phyloP scores from a whole-genome alignment of 768 basidiomycete species.

The Infundibulicybe gibba region DNA sequence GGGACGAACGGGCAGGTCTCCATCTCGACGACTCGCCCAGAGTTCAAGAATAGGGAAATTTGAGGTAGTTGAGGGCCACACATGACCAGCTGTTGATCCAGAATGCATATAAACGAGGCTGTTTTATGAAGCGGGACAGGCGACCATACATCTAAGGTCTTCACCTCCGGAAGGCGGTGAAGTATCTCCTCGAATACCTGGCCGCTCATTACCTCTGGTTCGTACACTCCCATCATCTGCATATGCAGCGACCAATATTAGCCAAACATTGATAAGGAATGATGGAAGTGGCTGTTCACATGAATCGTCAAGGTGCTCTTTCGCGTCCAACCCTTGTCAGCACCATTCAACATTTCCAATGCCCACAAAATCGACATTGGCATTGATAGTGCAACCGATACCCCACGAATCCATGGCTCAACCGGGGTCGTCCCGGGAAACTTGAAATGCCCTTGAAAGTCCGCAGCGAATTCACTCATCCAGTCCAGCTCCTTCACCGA shows the following conservation, averaged over 20 bases:
- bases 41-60: neutral
- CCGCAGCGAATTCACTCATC: conserved; percentile 18
- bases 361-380: conserved; percentile 28
- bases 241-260: neutral
- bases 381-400: conserved; percentile 23
- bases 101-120: too few relatives aligned
- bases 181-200: conserved; percentile 16
- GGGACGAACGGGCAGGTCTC: conserved; percentile 21
- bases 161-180: conserved; percentile 17
- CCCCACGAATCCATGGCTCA: conserved; percentile 16
- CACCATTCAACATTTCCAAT: conserved; percentile 21
- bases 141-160: conserved; percentile 12
- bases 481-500: conserved; percentile 20
- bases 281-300: conserved; percentile 7
- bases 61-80: conserved; percentile 15
- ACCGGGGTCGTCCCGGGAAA: neutral
- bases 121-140: neutral
- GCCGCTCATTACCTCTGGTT: conserved; percentile 6
- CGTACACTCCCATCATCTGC: conserved; percentile 14
- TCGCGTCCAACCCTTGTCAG: conserved; percentile 22
- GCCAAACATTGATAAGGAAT: neutral
- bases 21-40: conserved; percentile 9
- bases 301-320: conserved; percentile 26
- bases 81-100: conserved; percentile 10
- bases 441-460: conserved; percentile 7